Evolutionary conservation across 202 grass and related monocot species (phyloP), one percentile per base, ranked within the genome.

Genomic region (Setaria italica): DNA sequence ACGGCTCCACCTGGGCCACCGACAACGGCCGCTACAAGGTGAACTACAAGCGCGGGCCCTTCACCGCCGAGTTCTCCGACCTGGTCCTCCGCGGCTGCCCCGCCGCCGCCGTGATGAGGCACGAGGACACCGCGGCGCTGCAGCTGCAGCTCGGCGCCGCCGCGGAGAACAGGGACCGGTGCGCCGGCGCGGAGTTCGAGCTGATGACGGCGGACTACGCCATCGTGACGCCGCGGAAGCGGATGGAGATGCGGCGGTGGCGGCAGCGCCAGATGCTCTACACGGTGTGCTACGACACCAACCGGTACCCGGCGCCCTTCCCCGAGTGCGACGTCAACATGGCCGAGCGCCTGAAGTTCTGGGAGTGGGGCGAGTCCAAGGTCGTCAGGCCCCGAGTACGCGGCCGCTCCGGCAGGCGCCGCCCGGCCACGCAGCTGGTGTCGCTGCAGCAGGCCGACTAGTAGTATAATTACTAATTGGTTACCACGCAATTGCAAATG

Each of bases 341-440:
- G 66, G 87, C 79, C 1, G 88, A 94, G 58, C 75, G 86, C 13
- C 86, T 54, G 20, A 77, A 53, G 82, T 92, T 91, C 70, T 88
- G 83, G 78, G 71, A 88, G 48, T 93, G 91, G 91, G 91, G 91
- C 4, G 88, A 93, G 59, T 93, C 91, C 73, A 93, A 91, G 79
- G 87, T 83, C 5, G 85, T 90, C 29, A 56, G 75, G 6, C 88
- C 91, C 1, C 81, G 78, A 15, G 83, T 87, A 72, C 85, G 80
- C 7, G 37, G 20, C 9, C 41, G 74, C 32, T 53, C 74, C 10
- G 11, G 17, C 8, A 53, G 29, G 32, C 72, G 13, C 12, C 49
- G 14, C 72, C 67, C 8, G 33, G 54, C 33, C 8, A 47, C 49
- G 25, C 48, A 17, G 20, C 33, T 84, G 21, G 62, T 77, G 50